These are phyloP conservation scores for Sesbania bispinosa DNA, from an alignment of 306 rosid species.

Conservation along the genomic window DNA sequence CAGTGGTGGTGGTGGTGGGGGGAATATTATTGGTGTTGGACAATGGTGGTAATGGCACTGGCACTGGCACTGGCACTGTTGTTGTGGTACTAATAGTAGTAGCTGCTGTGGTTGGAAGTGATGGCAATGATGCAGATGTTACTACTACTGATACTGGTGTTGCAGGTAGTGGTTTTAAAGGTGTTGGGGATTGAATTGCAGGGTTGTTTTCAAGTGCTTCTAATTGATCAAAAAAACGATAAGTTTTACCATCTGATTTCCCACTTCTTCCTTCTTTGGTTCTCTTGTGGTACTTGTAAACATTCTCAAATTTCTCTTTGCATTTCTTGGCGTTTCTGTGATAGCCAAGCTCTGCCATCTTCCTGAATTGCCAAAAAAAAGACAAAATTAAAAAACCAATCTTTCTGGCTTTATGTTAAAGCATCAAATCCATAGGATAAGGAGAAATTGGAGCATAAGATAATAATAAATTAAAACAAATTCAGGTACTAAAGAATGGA, in stretches of 20 bases:
- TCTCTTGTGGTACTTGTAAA: slow-evolving; percentile 90
- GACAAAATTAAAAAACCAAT: neutral
- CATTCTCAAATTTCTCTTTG: slow-evolving; percentile 96
- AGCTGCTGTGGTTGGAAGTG: too few relatives aligned
- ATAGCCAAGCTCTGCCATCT: slow-evolving; percentile 81
- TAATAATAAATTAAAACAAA: neutral
- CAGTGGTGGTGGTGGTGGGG: slow-evolving; percentile 26
- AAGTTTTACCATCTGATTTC: slow-evolving; percentile 80
- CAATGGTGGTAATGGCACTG: neutral
- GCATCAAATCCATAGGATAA: slow-evolving; percentile 22
- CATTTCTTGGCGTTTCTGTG: slow-evolving; percentile 88
- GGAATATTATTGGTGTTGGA: neutral
- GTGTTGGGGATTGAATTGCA: neutral
- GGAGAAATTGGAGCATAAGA: slow-evolving; percentile 18
- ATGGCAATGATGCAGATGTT: neutral
- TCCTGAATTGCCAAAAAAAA: slow-evolving; percentile 44
- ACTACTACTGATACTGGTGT: neutral
- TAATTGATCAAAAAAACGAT: slow-evolving; percentile 80
- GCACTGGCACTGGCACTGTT: slow-evolving; percentile 11
- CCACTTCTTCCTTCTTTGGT: slow-evolving; percentile 87
- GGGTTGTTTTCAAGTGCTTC: slow-evolving; percentile 66
- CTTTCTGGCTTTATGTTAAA: slow-evolving; percentile 14
- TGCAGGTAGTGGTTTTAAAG: neutral
- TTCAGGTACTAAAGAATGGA: slow-evolving; percentile 14
- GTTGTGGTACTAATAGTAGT: too few relatives aligned